Base-by-base conservation (phyloP, 176 grass and related monocot species). In the Cenchrus purpureus region DNA sequence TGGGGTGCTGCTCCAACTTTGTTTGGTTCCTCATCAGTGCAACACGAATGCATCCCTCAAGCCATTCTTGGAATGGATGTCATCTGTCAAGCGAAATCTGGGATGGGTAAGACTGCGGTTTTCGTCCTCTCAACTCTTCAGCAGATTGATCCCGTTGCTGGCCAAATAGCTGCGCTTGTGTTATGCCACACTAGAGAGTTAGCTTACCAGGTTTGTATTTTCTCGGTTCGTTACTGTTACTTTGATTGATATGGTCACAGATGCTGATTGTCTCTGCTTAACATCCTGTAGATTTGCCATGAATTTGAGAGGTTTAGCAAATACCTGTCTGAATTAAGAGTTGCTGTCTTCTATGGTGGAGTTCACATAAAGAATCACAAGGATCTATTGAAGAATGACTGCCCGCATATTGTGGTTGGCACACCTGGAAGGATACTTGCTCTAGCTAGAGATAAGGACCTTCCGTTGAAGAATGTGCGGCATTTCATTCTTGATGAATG, bases 11-110 rank as follows among this genome's bases (percentile, higher is more conserved):
- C 93, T 92, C 86, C 88, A 84, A 91, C 92, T 95, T 97, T 92
- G 82, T 95, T 95, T 95, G 82, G 92, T 92, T 96, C 91, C 82
- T 86, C 91, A 94, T 84, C 92, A 99, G 94, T 99, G 79, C 97
- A 99, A 99, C 97, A 99, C 31, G 97, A 99, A 73, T 99, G 97
- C 76, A 99, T 99, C 59, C 97, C 97, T 86, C 97, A 99, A 94
- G 97, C 97, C 82, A 97, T 99, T 78, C 91, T 99, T 56, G 97
- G 97, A 77, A 99, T 99, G 97, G 97, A 99, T 80, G 94, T 99
- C 53, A 92, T 97, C 71, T 99, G 97, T 48, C 97, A 99, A 99
- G 97, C 97, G 32, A 99, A 99, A 75, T 99, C 97, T 71, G 97
- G 97, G 55, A 99, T 99, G 97, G 97, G 97, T 40, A 99, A 97